Percentiles rank a stretch among this genome's conserved stretches.
Conservation (phyloP, 257 asterid species). For the Solanum tacnaense region DNA sequence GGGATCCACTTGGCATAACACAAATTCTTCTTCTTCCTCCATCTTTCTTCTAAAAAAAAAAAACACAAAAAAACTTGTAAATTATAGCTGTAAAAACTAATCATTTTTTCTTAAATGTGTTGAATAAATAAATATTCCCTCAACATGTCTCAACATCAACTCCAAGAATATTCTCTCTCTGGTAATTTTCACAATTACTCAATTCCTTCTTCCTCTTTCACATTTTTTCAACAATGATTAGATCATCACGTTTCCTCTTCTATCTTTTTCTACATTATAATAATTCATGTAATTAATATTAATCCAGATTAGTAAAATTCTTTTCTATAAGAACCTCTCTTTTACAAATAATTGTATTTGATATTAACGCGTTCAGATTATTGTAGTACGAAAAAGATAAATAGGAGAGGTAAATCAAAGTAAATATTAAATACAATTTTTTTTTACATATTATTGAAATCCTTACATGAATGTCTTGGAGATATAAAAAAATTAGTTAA, state of each 20-base stretch:
- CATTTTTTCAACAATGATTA: not conserved
- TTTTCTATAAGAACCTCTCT: not conserved
- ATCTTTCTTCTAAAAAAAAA: not conserved
- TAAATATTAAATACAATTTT: not conserved
- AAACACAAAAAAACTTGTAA: not conserved
- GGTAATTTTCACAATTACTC: not conserved
- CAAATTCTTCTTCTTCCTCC: not conserved
- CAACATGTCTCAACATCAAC: not conserved
- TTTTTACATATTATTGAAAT: not conserved
- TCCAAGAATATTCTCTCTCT: not conserved
- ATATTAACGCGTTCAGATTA: not conserved
- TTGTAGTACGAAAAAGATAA: not conserved
- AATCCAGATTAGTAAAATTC: not conserved
- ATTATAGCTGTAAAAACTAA: not conserved
- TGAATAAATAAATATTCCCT: not conserved
- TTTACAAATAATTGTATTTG: not conserved
- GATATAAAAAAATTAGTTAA: not conserved
- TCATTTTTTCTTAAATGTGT: not conserved
- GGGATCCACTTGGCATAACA: conserved; percentile 1
- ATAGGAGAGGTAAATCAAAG: not conserved
- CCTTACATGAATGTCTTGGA: not conserved
- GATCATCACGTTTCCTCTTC: not conserved
- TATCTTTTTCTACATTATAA: not conserved
- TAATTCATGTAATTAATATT: not conserved
- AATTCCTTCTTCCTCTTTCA: not conserved